Base-by-base conservation (phyloP, 2,329 filamentous ascomycete species). In the Xylariaceae sp. region DNA sequence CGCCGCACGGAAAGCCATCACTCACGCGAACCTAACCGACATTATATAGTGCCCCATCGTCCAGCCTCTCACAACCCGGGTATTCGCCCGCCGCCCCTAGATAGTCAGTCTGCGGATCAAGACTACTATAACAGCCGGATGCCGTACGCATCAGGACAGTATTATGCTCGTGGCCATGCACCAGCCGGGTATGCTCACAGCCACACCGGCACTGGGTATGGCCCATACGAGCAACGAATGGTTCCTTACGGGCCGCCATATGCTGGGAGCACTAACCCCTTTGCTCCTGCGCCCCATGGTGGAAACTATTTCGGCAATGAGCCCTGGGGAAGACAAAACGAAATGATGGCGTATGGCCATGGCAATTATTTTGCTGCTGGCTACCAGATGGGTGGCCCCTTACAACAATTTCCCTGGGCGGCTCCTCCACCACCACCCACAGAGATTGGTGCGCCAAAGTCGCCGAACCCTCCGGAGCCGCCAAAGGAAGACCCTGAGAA, bases 81-180 rank as follows among this genome's bases (percentile, higher is more conserved):
- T 64, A 65, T 68, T 61, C 64, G 66, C 63, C 78, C 80, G 64
- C 78, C 80, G 64, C 77, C 83, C 57, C 82, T 84, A 49, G 61
- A 60, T 77, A 88, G 81, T 72, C 79, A 82, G 77, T 87, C 88
- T 71, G 82, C 82, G 11, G 62, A 64, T 17, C 85, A 89, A 23
- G 85, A 89, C n/a, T 87, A 81, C 70, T 73, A 68, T 30, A 30
- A 30, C 77, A 80, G 76, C 74, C 73, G 69, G 54, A 69, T 67
- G 34, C 66, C 64, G 44, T 75, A 70, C 57, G 56, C 59, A 57
- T 65, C 67, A 56, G 23, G 23, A 30, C 65, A 66, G 30, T 71
- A 68, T 59, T 76, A 73, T 62, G 66, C 66, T 48, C 67, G 75
- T 60, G 70, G 73, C 55, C 67, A 65, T 62, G 71, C 64, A 57